These are phyloP conservation scores for Zalerion maritima DNA, from an alignment of 495 filamentous ascomycete genomes.

Conservation along the genomic window DNA sequence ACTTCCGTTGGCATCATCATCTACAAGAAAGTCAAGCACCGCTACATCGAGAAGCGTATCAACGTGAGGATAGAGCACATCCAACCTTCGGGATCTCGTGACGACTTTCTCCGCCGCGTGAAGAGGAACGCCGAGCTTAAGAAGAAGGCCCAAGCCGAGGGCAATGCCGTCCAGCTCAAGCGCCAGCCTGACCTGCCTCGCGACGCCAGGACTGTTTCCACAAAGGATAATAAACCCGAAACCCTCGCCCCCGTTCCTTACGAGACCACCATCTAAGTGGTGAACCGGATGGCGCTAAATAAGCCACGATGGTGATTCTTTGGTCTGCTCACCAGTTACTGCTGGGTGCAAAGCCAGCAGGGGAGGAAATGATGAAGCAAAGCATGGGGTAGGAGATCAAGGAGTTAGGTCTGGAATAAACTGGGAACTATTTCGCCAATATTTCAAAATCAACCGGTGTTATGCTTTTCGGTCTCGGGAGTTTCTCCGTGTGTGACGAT, in stretches of 20 bases:
- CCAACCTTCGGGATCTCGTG: conserved; percentile 77
- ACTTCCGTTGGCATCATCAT: conserved; percentile 91
- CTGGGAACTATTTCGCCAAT: too few relatives aligned
- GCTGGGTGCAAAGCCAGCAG: too few relatives aligned
- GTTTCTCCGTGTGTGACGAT: too few relatives aligned
- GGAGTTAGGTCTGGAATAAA: too few relatives aligned
- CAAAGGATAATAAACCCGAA: conserved; percentile 70
- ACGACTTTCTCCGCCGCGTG: conserved; percentile 90
- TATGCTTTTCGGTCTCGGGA: too few relatives aligned
- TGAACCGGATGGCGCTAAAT: conserved; percentile 7
- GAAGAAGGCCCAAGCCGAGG: conserved; percentile 81
- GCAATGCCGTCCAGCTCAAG: conserved; percentile 78
- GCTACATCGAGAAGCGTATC: conserved; percentile 98
- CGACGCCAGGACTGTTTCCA: conserved; percentile 58
- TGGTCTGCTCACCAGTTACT: too few relatives aligned
- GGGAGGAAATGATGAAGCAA: too few relatives aligned
- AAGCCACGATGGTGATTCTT: too few relatives aligned
- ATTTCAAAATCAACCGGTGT: too few relatives aligned
- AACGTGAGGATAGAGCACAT: conserved; percentile 98
- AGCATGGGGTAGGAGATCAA: too few relatives aligned
- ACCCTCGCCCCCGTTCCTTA: conserved; percentile 83
- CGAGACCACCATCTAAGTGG: conserved; percentile 89
- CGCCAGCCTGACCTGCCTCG: conserved; percentile 70
- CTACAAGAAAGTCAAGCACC: conserved; percentile 95
- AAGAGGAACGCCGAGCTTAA: conserved; percentile 88